phyloP scores from a whole-genome alignment of 106 monocot genomes.

The Dendrobium chrysotoxum region DNA sequence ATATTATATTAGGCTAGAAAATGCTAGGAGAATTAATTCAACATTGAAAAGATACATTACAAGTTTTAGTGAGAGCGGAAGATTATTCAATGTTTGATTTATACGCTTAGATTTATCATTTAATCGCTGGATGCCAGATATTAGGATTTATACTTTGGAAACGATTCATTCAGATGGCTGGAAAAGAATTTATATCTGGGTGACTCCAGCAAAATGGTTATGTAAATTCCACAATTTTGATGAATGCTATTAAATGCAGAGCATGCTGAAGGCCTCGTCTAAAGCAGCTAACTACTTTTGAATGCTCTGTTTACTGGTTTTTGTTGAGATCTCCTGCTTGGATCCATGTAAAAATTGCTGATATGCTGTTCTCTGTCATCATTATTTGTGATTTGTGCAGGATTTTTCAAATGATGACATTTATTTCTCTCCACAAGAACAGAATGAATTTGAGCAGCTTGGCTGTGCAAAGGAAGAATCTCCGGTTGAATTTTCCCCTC shows the following conservation, averaged over 20 bases:
- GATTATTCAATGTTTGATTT: background rate
- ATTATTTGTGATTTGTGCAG: slow-evolving; percentile 17
- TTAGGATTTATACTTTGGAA: background rate
- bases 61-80: background rate
- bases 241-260: background rate
- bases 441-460: slow-evolving; percentile 14
- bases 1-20: background rate
- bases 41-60: background rate
- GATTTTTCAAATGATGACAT: slow-evolving; percentile 12
- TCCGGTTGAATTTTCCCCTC: slow-evolving; percentile 8
- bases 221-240: background rate
- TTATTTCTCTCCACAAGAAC: slow-evolving; percentile 11
- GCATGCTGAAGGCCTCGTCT: background rate
- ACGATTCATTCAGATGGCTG: background rate
- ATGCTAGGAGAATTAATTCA: background rate
- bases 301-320: background rate
- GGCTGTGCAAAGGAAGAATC: slow-evolving; percentile 11
- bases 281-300: background rate
- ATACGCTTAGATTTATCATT: background rate
- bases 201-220: background rate
- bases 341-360: background rate
- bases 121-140: background rate
- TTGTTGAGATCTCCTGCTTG: background rate
- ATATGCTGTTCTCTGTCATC: background rate
- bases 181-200: background rate